A percentile compares a stretch with the other conserved stretches of the same genome.
Evolutionary conservation across 495 filamentous ascomycete species (phyloP).

Genomic region (Penicillium longicatenatum): DNA sequence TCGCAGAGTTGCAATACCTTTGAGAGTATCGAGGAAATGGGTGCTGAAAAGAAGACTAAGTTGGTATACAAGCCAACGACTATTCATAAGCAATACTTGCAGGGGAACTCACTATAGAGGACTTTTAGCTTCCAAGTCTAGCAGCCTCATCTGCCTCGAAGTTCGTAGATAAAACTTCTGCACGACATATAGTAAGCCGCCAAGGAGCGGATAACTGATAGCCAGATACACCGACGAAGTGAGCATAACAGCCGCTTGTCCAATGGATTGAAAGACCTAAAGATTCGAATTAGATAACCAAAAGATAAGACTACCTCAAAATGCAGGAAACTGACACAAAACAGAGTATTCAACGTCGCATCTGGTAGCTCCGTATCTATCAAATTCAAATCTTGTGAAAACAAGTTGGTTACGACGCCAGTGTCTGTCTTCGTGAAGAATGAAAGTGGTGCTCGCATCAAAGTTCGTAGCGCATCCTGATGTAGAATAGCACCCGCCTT

Average conservation of each 20-base stretch:
- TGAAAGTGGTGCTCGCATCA: background rate
- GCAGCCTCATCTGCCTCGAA: background rate
- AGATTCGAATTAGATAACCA: background rate
- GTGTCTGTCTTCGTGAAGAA: constrained; percentile 1
- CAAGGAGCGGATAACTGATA: background rate
- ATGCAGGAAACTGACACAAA: background rate
- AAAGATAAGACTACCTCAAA: background rate
- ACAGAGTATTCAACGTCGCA: background rate
- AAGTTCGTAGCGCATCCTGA: background rate
- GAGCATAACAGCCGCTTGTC: constrained; percentile 1
- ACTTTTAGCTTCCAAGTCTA: background rate
- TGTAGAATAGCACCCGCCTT: background rate
- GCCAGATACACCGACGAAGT: background rate
- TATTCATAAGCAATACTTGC: background rate
- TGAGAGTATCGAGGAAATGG: background rate
- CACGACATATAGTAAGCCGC: background rate
- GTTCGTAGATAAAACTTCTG: constrained; percentile 1
- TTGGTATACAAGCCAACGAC: no score
- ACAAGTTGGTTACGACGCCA: background rate
- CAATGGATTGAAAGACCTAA: background rate
- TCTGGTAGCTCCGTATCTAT: constrained; percentile 9
- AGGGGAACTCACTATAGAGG: background rate
- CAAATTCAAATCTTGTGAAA: constrained; percentile 4
- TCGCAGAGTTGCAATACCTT: background rate
- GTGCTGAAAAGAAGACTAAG: background rate